Base-by-base conservation (phyloP, 2,329 filamentous ascomycete genomes). In the Aureobasidium mangrovei region DNA sequence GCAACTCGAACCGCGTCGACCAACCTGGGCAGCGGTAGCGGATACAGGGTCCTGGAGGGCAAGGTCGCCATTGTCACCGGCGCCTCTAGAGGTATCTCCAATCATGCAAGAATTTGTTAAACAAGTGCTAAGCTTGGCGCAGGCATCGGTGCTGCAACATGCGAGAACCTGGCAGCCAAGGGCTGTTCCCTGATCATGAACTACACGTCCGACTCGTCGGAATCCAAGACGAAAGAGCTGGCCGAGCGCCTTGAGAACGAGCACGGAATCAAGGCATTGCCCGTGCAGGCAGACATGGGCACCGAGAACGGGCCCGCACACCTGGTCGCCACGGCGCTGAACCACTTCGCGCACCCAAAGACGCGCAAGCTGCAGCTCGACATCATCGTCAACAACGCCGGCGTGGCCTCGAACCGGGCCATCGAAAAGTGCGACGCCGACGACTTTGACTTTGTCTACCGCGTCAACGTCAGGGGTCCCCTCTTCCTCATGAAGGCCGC, bases 331-430 rank as follows among this genome's bases (percentile, higher is more conserved):
- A 76, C 77, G 0, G 77, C 81, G 4, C 77, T 80, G 61, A 74
- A 80, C 59, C 74, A 82, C 64, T 83, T 86, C 69, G 66, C 76
- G 7, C 66, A 76, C 55, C 74, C 77, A 29, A 75, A 77, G 62
- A 75, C 71, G 58, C 69, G 70, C 56, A 73, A 74, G 54, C 80
- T 89, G 66, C 81, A 84, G 63, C 78, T 95, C 64, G 88, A 94
- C 70, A 88, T 95, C 58, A 74, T 95, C 52, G 74, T 95, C 74
- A 94, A 95, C 78, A 95, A 94, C 68, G 89, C 90, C 31, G 90
- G 88, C 28, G 73, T 80, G 2, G 70, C 75, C 8, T 69, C 79
- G 38, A 91, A 93, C 70, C 79, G 84, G 61, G 67, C 73, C 28
- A 71, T 86, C 27, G 77, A 80, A 48, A 79, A 86, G 29, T 79